These are phyloP conservation scores for Pythium scleroteichum DNA, from an alignment of 352 stramenopile genomes.

Conservation along the genomic window DNA sequence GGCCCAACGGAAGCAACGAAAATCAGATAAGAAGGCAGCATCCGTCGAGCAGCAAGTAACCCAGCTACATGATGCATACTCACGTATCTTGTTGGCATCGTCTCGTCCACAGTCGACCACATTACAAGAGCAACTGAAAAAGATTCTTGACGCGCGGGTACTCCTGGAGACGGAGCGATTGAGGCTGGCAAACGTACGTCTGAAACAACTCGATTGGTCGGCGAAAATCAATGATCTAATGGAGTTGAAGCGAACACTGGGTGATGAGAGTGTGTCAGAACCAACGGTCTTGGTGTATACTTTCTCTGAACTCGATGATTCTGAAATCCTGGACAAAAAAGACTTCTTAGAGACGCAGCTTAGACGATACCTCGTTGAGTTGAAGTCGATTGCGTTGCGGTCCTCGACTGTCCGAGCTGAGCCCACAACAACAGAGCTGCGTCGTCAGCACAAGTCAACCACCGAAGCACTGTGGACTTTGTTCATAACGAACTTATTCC, in stretches of 20 bases:
- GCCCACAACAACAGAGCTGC: constrained; percentile 18
- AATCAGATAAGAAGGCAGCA: constrained; percentile 54
- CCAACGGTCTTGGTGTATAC: no score
- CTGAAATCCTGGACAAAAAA: constrained; percentile 6
- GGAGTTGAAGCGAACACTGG: constrained; percentile 24
- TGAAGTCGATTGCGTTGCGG: background rate
- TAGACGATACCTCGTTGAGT: constrained; percentile 6
- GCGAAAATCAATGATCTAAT: constrained; percentile 24
- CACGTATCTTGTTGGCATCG: constrained; percentile 27
- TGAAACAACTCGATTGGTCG: constrained; percentile 42
- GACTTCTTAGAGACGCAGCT: constrained; percentile 18
- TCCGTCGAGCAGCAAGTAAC: constrained; percentile 35
- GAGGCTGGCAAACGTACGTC: constrained; percentile 30
- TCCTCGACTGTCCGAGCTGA: background rate
- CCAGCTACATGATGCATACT: constrained; percentile 25
- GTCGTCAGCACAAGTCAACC: constrained; percentile 40
- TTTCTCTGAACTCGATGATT: background rate
- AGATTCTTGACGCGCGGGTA: constrained; percentile 37
- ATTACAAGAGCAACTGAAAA: background rate
- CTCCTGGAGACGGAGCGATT: constrained; percentile 38
- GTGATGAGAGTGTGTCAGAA: background rate
- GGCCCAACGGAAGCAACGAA: constrained; percentile 53
- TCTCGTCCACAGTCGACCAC: background rate
- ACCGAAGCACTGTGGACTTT: constrained; percentile 41
- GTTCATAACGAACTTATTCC: constrained; percentile 61